Evolutionary conservation across 2,329 filamentous ascomycete species (phyloP).

Genomic region (Taxawa tesnikishii): DNA sequence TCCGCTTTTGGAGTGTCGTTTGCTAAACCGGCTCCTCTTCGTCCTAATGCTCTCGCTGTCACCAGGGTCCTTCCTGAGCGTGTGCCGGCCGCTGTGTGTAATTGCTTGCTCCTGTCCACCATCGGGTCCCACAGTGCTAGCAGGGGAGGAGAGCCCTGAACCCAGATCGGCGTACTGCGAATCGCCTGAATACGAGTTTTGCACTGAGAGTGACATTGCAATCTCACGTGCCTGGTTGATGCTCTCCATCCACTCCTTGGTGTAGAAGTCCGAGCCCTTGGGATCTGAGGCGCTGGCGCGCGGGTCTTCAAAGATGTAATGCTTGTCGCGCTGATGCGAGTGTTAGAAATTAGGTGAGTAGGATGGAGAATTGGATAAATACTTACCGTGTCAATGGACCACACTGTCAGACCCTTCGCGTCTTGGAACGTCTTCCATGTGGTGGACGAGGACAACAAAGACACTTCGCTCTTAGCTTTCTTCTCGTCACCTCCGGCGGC

Average conservation of each 20-base stretch:
- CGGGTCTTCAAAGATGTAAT: slow-evolving; percentile 88
- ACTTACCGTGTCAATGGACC: slow-evolving; percentile 89
- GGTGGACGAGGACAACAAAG: slow-evolving; percentile 63
- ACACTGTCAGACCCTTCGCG: slow-evolving; percentile 75
- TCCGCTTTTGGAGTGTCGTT: slow-evolving; percentile 89
- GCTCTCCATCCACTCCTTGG: slow-evolving; percentile 85
- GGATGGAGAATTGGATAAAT: slow-evolving; percentile 2
- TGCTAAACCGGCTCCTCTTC: slow-evolving; percentile 60
- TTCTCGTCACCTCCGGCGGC: slow-evolving; percentile 92
- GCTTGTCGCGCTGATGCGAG: slow-evolving; percentile 60
- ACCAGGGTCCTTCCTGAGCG: slow-evolving; percentile 30
- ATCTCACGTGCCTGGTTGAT: slow-evolving; percentile 79
- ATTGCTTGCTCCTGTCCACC: slow-evolving; percentile 24
- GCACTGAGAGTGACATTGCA: slow-evolving; percentile 58
- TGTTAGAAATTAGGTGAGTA: slow-evolving; percentile 6
- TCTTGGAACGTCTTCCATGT: slow-evolving; percentile 71
- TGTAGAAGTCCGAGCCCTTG: slow-evolving; percentile 53
- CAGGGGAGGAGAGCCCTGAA: slow-evolving; percentile 58
- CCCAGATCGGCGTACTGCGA: slow-evolving; percentile 30
- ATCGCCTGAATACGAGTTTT: slow-evolving; percentile 51
- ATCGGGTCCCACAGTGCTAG: slow-evolving; percentile 56
- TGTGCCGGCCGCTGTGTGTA: slow-evolving; percentile 32
- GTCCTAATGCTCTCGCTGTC: slow-evolving; percentile 43
- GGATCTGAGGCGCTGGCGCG: slow-evolving; percentile 56
- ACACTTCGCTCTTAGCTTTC: slow-evolving; percentile 83